Base-by-base conservation (phyloP, 1,284 basidiomycete species). In the Anthracocystis panici-leucophaei region DNA sequence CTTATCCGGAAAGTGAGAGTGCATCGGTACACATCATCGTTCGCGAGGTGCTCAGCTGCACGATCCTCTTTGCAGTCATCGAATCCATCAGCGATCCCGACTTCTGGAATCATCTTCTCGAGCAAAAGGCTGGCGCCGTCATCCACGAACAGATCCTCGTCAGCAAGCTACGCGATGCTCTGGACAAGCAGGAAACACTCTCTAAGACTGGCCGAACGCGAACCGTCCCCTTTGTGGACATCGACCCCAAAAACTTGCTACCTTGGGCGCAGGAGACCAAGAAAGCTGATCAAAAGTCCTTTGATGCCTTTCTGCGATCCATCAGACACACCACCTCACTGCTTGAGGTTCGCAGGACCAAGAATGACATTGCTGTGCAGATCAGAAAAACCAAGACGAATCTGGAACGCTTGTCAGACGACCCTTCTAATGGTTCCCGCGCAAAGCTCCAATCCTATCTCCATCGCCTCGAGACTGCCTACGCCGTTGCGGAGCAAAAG, bases 81-180 rank as follows among this genome's bases (percentile, higher is more conserved):
- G 93, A 97, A 60, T 92, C 95, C 91, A 83, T 98, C 48, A 89
- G 92, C 53, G 95, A 98, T 83, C 93, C 94, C 18, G 96, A 98
- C 85, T 97, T 97, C 45, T 97, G 95, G 94, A 98, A 98, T 86
- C 88, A 91, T 59, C 89, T 91, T 50, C 92, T 98, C 57, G 95
- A 97, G 84, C 91, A 95, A 86, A 89, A 93, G 86, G 93, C 93
- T 46, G 92, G 92, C 25, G 93, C 91, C 69, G 93, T 91, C 41
- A 94, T 95, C 67, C 92, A 92, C 72, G 93, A 95, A 86, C 94
- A 94, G 92, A 86, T 87, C 55, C 88, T 88, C 81, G 88, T 89
- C 57, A 84, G 86, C 75, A 86, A 87, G 71, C 86, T 89, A 42
- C 86, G 88, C 8, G 86, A 87, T 16, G 88, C 88, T 6, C 83